Evolutionary conservation across 2,329 filamentous ascomycete species (phyloP).

Genomic region (Scedosporium boydii): DNA sequence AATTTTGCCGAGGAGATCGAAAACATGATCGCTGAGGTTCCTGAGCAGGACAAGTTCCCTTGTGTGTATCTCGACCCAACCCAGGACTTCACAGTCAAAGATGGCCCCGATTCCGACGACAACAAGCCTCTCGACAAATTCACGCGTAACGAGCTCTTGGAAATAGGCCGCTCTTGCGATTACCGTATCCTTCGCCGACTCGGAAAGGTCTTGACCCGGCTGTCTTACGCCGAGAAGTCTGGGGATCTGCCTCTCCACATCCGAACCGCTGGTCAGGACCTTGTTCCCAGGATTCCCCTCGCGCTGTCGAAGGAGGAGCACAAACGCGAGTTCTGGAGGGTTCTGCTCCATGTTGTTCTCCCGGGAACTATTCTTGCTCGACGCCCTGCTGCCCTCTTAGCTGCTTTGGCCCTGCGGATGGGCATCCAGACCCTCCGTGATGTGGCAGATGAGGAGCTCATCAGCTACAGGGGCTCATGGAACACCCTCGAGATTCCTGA

Average conservation of each 20-base stretch:
- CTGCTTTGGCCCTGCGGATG: constrained; percentile 37
- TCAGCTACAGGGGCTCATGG: constrained; percentile 32
- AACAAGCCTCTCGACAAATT: constrained; percentile 22
- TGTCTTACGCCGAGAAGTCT: constrained; percentile 31
- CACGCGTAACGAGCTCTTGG: constrained; percentile 35
- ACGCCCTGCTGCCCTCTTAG: constrained; percentile 35
- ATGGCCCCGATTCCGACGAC: constrained; percentile 9
- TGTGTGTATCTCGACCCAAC: constrained; percentile 42
- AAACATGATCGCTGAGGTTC: constrained; percentile 24
- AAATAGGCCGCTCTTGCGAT: constrained; percentile 42
- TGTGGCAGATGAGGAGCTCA: constrained; percentile 30
- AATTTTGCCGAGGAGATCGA: constrained; percentile 35
- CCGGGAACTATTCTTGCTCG: constrained; percentile 35
- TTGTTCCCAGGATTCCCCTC: constrained; percentile 33
- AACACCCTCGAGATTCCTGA: constrained; percentile 37
- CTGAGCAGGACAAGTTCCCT: constrained; percentile 29
- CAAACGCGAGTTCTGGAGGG: constrained; percentile 32
- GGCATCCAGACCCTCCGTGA: constrained; percentile 31
- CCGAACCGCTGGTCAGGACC: constrained; percentile 16
- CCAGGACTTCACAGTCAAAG: constrained; percentile 19
- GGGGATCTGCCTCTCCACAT: constrained; percentile 34
- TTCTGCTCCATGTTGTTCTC: constrained; percentile 36
- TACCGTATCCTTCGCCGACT: constrained; percentile 35
- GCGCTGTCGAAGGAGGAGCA: constrained; percentile 26
- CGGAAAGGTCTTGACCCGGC: constrained; percentile 33